These are phyloP conservation scores for Wickerhamiella qilinensis DNA, from an alignment of 805 yeast species.

Conservation along the genomic window DNA sequence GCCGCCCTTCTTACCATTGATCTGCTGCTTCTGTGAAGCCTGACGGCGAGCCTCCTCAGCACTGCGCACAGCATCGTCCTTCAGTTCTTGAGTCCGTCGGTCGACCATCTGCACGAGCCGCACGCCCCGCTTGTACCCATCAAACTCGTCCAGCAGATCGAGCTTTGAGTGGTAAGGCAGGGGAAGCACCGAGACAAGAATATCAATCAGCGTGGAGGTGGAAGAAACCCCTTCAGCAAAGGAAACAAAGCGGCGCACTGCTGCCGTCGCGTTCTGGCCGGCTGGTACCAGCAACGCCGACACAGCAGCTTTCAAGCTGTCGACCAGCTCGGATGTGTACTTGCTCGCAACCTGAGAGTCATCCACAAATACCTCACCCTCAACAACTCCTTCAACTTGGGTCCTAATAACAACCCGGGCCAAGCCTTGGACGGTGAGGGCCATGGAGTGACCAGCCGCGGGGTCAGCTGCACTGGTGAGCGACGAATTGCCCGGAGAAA, in stretches of 20 bases:
- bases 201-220: slow-evolving; percentile 21
- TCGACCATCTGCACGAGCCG: slow-evolving; percentile 10
- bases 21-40: slow-evolving; percentile 1
- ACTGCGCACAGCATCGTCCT: slow-evolving; percentile 5
- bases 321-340: slow-evolving; percentile 4
- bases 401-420: slow-evolving; percentile 6
- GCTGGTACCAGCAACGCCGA: slow-evolving; percentile 6
- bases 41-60: slow-evolving; percentile 1
- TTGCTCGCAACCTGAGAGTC: not conserved
- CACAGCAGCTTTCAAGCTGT: slow-evolving; percentile 8
- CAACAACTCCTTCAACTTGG: slow-evolving; percentile 1
- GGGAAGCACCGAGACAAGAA: slow-evolving; percentile 22
- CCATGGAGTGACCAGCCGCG: not conserved
- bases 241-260: slow-evolving; percentile 11
- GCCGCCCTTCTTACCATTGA: slow-evolving; percentile 2
- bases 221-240: slow-evolving; percentile 12
- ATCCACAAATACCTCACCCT: slow-evolving; percentile 4
- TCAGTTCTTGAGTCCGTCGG: slow-evolving; percentile 5
- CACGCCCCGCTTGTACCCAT: slow-evolving; percentile 15
- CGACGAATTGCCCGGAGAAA: not conserved
- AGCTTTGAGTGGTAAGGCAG: slow-evolving; percentile 18
- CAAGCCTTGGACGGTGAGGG: slow-evolving; percentile 7
- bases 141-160: slow-evolving; percentile 15
- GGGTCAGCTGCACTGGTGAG: not conserved
- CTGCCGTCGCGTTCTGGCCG: slow-evolving; percentile 5